phyloP scores from a whole-genome alignment of 257 asterid species.

The Solanum piurae region DNA sequence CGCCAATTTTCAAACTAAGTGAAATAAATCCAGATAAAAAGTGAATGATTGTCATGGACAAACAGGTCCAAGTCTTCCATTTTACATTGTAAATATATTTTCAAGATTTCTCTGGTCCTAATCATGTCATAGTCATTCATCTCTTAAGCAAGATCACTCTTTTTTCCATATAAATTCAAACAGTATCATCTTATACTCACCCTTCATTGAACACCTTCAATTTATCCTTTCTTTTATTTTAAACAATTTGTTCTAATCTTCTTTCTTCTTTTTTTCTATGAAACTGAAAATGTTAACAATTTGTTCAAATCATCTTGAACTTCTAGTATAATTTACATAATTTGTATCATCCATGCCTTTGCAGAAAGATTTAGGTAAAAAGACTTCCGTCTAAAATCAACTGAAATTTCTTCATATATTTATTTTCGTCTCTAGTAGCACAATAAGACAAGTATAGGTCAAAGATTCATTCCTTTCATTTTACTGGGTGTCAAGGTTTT shows the following conservation, averaged over 20 bases:
- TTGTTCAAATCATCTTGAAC: not conserved
- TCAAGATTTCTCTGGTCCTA: not conserved
- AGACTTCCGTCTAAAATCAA: not conserved
- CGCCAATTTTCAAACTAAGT: not conserved
- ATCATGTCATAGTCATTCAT: not conserved
- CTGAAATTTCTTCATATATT: not conserved
- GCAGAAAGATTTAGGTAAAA: not conserved
- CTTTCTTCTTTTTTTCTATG: not conserved
- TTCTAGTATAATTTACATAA: not conserved
- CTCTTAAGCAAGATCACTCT: not conserved
- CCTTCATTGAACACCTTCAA: not conserved
- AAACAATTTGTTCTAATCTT: not conserved
- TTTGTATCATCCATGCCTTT: not conserved
- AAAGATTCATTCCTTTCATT: not conserved
- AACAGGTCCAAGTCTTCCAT: not conserved
- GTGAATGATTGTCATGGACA: not conserved
- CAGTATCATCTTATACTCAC: not conserved
- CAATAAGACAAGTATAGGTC: not conserved
- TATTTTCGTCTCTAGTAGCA: not conserved
- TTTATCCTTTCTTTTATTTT: not conserved
- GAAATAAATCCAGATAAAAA: not conserved
- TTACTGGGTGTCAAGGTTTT: not conserved
- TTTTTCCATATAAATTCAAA: not conserved
- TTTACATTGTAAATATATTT: not conserved
- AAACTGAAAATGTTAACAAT: not conserved